Evolutionary conservation across 352 stramenopile genomes (phyloP).

Genomic region (Globisporangium rhizosaccharum): DNA sequence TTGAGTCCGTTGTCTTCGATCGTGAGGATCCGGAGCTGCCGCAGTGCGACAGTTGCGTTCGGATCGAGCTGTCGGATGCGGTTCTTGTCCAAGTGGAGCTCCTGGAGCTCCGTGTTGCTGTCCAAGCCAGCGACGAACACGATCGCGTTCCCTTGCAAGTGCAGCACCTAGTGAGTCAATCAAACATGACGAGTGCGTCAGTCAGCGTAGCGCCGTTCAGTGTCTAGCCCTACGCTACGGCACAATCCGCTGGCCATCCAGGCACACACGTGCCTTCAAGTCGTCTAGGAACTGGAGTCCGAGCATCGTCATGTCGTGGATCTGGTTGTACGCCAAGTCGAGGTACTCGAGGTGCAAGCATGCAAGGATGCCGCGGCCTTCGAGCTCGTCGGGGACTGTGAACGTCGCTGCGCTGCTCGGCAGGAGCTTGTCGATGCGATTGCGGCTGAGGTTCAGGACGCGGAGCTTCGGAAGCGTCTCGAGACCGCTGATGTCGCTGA

Average conservation of each 20-base stretch:
- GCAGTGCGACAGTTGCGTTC: conserved; percentile 36
- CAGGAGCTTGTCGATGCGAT: conserved; percentile 61
- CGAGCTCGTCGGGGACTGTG: conserved; percentile 23
- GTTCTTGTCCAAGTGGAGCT: conserved; percentile 81
- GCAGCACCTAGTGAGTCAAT: conserved; percentile 34
- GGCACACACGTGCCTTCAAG: conserved; percentile 37
- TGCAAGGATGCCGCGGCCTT: conserved; percentile 49
- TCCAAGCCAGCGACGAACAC: conserved; percentile 57
- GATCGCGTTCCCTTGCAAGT: conserved; percentile 81
- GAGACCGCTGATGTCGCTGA: conserved; percentile 65
- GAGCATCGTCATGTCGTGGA: conserved; percentile 69
- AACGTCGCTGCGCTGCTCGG: conserved; percentile 17
- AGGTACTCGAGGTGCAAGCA: conserved; percentile 67
- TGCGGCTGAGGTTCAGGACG: conserved; percentile 69
- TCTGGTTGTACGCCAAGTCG: conserved; percentile 72
- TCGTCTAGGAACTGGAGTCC: conserved; percentile 59
- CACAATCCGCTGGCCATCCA: neutral
- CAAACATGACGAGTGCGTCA: neutral
- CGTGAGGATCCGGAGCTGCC: conserved; percentile 49
- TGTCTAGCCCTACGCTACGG: neutral
- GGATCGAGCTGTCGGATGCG: conserved; percentile 75
- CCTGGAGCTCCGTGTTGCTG: conserved; percentile 49
- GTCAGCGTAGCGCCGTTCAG: no score
- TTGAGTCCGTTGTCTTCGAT: conserved; percentile 81
- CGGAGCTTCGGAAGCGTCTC: conserved; percentile 55